phyloP scores from a whole-genome alignment of 2,329 filamentous ascomycete species.

The Grosmannia huntii region DNA sequence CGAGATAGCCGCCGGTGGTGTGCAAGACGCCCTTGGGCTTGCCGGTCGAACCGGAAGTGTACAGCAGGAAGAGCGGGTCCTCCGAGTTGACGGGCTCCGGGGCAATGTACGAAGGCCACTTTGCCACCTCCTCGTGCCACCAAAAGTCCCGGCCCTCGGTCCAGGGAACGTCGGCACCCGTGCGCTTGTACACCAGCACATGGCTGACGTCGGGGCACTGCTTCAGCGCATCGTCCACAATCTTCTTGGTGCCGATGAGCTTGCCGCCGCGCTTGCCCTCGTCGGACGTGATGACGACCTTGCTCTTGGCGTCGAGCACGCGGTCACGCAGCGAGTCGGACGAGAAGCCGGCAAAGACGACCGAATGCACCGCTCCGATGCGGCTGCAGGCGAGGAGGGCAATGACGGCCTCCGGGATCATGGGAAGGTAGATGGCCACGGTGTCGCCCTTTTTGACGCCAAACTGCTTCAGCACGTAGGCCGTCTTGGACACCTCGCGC shows the following conservation, averaged over 20 bases:
- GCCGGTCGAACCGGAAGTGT: conserved; percentile 94
- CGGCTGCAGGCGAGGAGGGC: conserved; percentile 83
- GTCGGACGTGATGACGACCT: conserved; percentile 91
- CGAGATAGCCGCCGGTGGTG: conserved; percentile 87
- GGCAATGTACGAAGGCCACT: conserved; percentile 86
- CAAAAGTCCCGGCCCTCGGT: conserved; percentile 80
- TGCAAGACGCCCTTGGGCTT: conserved; percentile 99
- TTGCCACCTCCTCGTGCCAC: conserved; percentile 98
- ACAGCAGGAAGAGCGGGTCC: conserved; percentile 92
- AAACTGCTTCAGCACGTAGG: conserved; percentile 85
- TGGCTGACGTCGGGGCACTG: conserved; percentile 81
- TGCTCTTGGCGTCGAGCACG: conserved; percentile 79
- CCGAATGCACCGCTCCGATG: conserved; percentile 92
- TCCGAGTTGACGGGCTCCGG: conserved; percentile 85
- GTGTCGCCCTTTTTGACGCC: conserved; percentile 96
- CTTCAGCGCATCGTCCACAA: conserved; percentile 94
- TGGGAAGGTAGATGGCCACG: conserved; percentile 92
- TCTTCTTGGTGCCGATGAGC: conserved; percentile 95
- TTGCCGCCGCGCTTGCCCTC: conserved; percentile 98
- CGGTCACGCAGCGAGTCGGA: conserved; percentile 92
- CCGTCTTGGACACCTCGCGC: conserved; percentile 76
- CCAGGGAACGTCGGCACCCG: conserved; percentile 84
- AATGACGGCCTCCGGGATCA: conserved; percentile 93
- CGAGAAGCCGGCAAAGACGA: conserved; percentile 96
- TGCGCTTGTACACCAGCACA: conserved; percentile 89